Evolutionary conservation across 108 stramenopile genomes (phyloP).

Genomic region (Cyclotella baltica): DNA sequence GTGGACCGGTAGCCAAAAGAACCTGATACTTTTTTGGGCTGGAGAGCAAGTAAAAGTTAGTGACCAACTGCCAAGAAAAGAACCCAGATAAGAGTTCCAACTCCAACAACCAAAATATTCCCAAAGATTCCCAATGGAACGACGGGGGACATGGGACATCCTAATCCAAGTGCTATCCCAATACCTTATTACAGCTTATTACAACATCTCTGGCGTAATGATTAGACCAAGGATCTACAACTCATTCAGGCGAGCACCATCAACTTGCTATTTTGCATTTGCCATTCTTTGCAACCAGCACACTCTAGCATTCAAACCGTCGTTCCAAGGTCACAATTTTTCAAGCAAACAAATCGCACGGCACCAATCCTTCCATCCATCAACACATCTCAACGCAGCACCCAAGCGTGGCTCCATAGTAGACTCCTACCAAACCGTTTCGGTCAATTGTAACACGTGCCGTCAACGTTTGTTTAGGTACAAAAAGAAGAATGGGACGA

Average conservation of each 20-base stretch:
- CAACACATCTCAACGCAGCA: conserved; percentile 34
- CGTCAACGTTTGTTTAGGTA: conserved; percentile 65
- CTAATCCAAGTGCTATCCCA: no score
- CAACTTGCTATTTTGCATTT: neutral
- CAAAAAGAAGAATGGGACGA: conserved; percentile 83
- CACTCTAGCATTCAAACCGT: neutral
- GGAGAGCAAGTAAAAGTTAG: no score
- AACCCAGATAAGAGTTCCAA: no score
- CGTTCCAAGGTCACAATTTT: neutral
- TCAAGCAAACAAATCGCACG: neutral
- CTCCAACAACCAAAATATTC: no score
- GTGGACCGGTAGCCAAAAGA: no score
- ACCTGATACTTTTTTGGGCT: no score
- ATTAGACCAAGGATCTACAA: no score
- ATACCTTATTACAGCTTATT: no score
- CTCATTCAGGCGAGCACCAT: no score
- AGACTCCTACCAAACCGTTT: conserved; percentile 72
- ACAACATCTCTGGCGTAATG: no score
- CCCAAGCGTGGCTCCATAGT: conserved; percentile 64
- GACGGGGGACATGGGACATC: no score
- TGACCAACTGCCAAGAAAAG: no score
- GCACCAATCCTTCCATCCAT: neutral
- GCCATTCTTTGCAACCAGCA: neutral
- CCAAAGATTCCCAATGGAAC: neutral
- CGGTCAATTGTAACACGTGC: conserved; percentile 72